Evolutionary conservation across 1,139 yeast genomes (phyloP).

Genomic region (Entelexis sorbosivorans): DNA sequence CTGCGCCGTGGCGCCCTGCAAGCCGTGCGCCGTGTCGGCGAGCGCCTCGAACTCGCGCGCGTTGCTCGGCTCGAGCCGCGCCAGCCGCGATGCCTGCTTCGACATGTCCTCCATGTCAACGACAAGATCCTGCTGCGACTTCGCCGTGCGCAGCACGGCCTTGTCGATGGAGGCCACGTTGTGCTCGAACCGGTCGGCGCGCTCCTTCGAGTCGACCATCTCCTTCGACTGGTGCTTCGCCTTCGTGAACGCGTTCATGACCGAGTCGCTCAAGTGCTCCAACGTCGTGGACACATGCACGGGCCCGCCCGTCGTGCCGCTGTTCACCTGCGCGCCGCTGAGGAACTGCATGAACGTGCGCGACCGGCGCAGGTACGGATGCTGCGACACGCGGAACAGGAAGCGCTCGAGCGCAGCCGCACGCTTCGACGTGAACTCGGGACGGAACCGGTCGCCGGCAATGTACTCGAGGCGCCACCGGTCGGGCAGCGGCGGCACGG

Average conservation of each 20-base stretch:
- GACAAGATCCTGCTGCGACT: conserved; percentile 61
- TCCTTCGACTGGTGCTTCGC: conserved; percentile 67
- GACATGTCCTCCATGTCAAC: conserved; percentile 64
- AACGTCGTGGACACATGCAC: conserved; percentile 7
- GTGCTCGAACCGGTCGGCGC: conserved; percentile 73
- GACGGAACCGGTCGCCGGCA: conserved; percentile 83
- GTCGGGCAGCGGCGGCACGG: conserved; percentile 91
- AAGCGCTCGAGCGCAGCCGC: conserved; percentile 76
- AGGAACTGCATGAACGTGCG: conserved; percentile 64
- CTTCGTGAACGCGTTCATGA: conserved; percentile 83
- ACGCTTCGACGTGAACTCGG: conserved; percentile 71
- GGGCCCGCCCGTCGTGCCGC: conserved; percentile 13
- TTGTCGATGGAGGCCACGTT: conserved; percentile 69
- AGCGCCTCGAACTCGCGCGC: conserved; percentile 45
- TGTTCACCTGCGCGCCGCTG: conserved; percentile 37
- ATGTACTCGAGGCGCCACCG: conserved; percentile 82
- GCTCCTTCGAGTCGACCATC: conserved; percentile 71
- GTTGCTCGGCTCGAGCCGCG: conserved; percentile 41
- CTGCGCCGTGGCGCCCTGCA: conserved; percentile 38
- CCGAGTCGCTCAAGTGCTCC: conserved; percentile 54
- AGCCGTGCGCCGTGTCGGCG: conserved; percentile 42
- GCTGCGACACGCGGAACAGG: conserved; percentile 58
- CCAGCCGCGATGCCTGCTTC: conserved; percentile 56
- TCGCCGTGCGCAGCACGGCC: conserved; percentile 60
- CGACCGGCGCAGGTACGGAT: conserved; percentile 60